Evolutionary conservation across 345 rosid genomes (phyloP).

Genomic region (Eucalyptus curtisii): DNA sequence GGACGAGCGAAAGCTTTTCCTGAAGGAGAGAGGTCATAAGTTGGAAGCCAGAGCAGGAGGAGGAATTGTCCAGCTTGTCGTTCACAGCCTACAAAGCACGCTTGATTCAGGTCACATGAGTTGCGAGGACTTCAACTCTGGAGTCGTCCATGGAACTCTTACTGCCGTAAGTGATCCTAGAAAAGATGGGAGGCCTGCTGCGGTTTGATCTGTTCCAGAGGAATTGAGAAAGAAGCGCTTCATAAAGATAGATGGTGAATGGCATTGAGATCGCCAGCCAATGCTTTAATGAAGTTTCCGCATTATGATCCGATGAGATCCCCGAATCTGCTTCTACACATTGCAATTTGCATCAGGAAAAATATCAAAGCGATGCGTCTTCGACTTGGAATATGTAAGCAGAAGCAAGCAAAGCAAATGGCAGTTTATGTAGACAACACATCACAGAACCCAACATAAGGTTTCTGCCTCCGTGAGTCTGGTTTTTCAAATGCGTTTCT

Average conservation of each 20-base stretch:
- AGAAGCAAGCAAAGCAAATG: too few relatives aligned
- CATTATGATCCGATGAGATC: too few relatives aligned
- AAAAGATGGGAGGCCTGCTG: slow-evolving; percentile 88
- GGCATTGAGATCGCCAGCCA: not conserved
- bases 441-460: too few relatives aligned
- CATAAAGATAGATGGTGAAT: not conserved
- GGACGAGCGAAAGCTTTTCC: slow-evolving; percentile 32
- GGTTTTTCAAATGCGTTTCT: too few relatives aligned
- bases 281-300: not conserved
- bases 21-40: slow-evolving; percentile 48
- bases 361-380: too few relatives aligned
- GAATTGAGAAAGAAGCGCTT: not conserved
- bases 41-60: slow-evolving; percentile 30
- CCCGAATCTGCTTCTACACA: too few relatives aligned
- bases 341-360: too few relatives aligned
- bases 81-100: slow-evolving; percentile 30
- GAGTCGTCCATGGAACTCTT: slow-evolving; percentile 32
- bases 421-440: too few relatives aligned
- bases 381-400: too few relatives aligned
- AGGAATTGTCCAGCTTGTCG: slow-evolving; percentile 70
- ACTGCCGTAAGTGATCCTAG: slow-evolving; percentile 86
- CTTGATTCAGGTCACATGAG: slow-evolving; percentile 14
- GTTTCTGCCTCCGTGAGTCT: too few relatives aligned
- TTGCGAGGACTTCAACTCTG: slow-evolving; percentile 2
- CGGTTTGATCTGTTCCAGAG: slow-evolving; percentile 16